Conservation (phyloP, 1,284 basidiomycete species). For the Austropuccinia psidii region DNA sequence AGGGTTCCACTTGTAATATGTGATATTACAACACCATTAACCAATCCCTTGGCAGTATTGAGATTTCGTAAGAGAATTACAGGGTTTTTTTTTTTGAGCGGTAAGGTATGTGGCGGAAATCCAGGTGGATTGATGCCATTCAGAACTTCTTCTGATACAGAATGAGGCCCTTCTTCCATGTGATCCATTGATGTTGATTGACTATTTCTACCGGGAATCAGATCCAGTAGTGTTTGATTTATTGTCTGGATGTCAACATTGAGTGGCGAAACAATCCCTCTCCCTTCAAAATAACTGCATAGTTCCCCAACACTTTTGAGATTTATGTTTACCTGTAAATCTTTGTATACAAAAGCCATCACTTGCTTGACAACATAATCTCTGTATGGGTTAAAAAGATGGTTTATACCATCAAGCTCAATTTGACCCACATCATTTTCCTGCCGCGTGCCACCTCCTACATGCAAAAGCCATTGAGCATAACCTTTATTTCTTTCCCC, state of each 20-base stretch:
- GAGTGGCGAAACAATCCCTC: background rate
- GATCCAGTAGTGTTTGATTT: background rate
- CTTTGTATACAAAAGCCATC: too few relatives aligned
- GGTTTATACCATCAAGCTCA: too few relatives aligned
- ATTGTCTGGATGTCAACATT: background rate
- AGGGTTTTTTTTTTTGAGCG: conserved; percentile 41
- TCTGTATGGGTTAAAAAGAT: too few relatives aligned
- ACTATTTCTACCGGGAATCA: background rate
- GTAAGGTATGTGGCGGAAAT: background rate
- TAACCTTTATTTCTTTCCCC: too few relatives aligned
- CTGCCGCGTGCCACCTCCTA: background rate
- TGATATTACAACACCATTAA: too few relatives aligned
- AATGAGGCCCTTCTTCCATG: background rate
- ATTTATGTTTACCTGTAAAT: too few relatives aligned
- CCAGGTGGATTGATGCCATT: background rate
- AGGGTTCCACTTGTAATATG: too few relatives aligned
- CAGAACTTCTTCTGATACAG: background rate
- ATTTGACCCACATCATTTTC: too few relatives aligned
- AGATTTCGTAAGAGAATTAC: conserved; percentile 50
- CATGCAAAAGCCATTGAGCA: background rate
- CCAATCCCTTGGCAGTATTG: conserved; percentile 46
- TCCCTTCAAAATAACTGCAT: background rate
- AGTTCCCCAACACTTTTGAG: too few relatives aligned
- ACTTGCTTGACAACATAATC: too few relatives aligned
- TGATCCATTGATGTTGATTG: background rate